Evolutionary conservation across 768 basidiomycete species (phyloP), one percentile per base, ranked within the genome.

Genomic region (Amyloporia xantha): DNA sequence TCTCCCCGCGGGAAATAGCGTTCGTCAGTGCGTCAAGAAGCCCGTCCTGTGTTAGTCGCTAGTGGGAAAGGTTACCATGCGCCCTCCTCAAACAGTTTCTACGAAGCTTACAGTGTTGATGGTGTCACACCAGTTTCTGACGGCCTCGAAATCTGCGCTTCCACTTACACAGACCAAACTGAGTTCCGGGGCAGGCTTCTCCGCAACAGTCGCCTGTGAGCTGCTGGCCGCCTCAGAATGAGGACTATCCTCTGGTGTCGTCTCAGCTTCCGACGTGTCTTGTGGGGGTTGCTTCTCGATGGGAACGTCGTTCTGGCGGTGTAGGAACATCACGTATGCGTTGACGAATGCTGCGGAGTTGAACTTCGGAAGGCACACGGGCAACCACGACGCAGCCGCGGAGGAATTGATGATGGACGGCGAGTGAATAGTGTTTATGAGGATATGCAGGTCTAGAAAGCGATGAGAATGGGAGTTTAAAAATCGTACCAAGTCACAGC

Each of bases 301-400:
- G 9, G 7, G 30, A 33, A 7, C 30, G 12, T 58, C 52, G 3
- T 58, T 54, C 37, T 77, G n/a, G n/a, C n/a, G n/a, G n/a, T n/a
- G 73, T 23, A 85, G 63, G 62, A 86, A 91, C 2, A 80, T 77
- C 37, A 97, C 77, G 58, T 94, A 96, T 11, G 91, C 87, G 63
- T 99, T 91, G 23, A 95, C 82, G 65, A 97, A 97, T 1, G 86
- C 86, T 4, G 81, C 69, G 0, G 90, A 73, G 60, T 97, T 91
- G 72, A 90, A 98, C 64, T 92, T 93, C 0, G 96, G 95, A 2
- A 99, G 77, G 63, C 96, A 98, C 41, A 99, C 78, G 2, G 96
- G 96, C 6, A 98, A 78, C 91, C 93, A 99, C 5, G 86, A 86
- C 12, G 93, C 87, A 5, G 91, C 73, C 5, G 84, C 85, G 7